Conservation (phyloP, 176 grass and related monocot genomes). For the Hordeum marinum region DNA sequence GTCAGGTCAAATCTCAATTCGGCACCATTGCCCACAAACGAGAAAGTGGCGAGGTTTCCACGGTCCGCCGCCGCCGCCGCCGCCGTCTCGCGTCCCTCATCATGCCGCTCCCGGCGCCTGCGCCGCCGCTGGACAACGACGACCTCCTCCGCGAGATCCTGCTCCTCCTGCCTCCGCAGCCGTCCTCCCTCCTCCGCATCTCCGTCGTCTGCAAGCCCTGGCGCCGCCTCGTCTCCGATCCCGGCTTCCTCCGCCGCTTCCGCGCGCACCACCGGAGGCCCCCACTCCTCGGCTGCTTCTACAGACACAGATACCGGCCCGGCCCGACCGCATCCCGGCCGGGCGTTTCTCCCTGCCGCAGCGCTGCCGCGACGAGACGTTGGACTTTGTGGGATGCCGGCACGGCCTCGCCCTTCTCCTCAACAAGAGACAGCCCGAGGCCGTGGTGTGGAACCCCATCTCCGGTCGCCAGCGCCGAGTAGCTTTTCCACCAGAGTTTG, state of each 20-base stretch:
- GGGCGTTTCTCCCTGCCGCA: background rate
- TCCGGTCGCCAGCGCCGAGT: background rate
- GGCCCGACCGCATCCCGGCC: background rate
- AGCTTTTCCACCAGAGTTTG: background rate
- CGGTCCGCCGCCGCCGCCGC: background rate
- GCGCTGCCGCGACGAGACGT: background rate
- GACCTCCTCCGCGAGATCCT: background rate
- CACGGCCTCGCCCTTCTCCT: background rate
- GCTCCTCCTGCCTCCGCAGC: background rate
- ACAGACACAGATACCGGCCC: background rate
- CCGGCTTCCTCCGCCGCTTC: background rate
- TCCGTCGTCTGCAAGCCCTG: background rate
- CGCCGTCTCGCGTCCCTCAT: background rate
- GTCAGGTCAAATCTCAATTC: background rate
- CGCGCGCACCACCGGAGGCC: background rate
- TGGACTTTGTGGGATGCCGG: background rate
- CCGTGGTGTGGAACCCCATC: background rate
- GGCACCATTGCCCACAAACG: background rate
- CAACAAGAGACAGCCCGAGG: background rate
- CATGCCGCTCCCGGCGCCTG: background rate
- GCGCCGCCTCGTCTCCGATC: conserved; percentile 8
- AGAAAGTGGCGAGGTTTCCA: background rate
- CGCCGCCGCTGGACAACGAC: background rate
- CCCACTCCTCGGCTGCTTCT: background rate
- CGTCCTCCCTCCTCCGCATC: background rate